Conservation (phyloP, 768 basidiomycete genomes). For the Steccherinum ochraceum region DNA sequence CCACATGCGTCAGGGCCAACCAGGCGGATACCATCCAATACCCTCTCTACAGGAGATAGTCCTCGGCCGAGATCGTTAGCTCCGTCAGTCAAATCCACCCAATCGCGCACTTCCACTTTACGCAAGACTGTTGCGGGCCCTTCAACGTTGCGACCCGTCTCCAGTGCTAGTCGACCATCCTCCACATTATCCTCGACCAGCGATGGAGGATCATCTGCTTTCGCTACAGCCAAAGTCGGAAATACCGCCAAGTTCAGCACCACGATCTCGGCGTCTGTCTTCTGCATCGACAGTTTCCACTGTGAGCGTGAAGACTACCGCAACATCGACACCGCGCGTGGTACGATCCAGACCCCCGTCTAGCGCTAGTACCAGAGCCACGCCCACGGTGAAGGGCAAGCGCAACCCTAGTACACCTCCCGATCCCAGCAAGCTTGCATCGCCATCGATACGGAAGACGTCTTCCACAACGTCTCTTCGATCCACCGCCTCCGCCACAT, state of each 20-base stretch:
- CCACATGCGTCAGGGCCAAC: not conserved
- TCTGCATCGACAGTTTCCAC: conserved; percentile 27
- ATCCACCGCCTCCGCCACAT: conserved; percentile 22
- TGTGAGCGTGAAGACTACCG: conserved; percentile 23
- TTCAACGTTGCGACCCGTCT: conserved; percentile 22
- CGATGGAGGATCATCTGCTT: conserved; percentile 33
- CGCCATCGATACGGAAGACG: conserved; percentile 15
- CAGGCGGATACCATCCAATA: conserved; percentile 1
- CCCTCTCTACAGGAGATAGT: conserved; percentile 3
- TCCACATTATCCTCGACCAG: conserved; percentile 17
- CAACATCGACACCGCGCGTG: conserved; percentile 16
- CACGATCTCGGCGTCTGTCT: conserved; percentile 24
- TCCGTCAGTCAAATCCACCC: conserved; percentile 29
- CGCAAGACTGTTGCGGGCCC: conserved; percentile 23
- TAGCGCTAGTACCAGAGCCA: conserved; percentile 11
- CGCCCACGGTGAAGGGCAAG: conserved; percentile 13
- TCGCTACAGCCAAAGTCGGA: conserved; percentile 39
- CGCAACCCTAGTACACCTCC: conserved; percentile 12
- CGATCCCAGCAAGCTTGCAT: conserved; percentile 12
- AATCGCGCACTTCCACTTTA: conserved; percentile 32
- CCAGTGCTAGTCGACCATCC: conserved; percentile 18
- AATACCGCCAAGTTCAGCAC: conserved; percentile 26
- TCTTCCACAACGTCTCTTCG: conserved; percentile 23
- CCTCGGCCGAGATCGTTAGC: conserved; percentile 21
- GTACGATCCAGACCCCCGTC: conserved; percentile 18